Evolutionary conservation across 2,329 filamentous ascomycete species (phyloP), one percentile per base, ranked within the genome.

Genomic region (Daldinia sp.): DNA sequence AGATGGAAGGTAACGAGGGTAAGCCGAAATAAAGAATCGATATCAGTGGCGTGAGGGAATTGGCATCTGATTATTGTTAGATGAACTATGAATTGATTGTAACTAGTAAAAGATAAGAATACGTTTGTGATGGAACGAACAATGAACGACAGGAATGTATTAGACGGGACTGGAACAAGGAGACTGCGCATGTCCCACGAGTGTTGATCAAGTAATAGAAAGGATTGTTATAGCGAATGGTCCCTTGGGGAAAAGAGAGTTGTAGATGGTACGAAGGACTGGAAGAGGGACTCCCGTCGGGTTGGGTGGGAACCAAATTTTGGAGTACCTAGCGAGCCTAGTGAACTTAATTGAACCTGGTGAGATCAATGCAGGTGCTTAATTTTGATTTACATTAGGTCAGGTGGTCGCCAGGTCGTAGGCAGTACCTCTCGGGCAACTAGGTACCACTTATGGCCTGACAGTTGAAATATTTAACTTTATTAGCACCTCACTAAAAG

Each of bases 311-410:
- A 39, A 35, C 21, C 11, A 63, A 49, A 39, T 37, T 59, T 58
- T 35, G 48, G 39, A 19, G 47, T 48, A 56, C 13, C 29, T 19
- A 48, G 30, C 50, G n/a, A n/a, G n/a, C n/a, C n/a, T n/a, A n/a
- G n/a, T n/a, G n/a, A n/a, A n/a, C n/a, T n/a, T n/a, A n/a, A n/a
- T n/a, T n/a, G n/a, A n/a, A n/a, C n/a, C n/a, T n/a, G n/a, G n/a
- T n/a, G 19, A 34, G 29, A 48, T 50, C 27, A 13, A 50, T 50
- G n/a, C n/a, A n/a, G n/a, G n/a, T n/a, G 27, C 56, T 60, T 64
- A 64, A 66, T 66, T 66, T 64, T 39, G 56, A 61, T 60, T 63
- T 50, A 54, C 52, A 61, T 58, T 61, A 52, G 43, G 52, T 51
- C 62, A 63, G 58, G 53, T 53, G 58, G 39, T 41, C 15, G 15